These are phyloP conservation scores for Cercospora nicotianae DNA, from an alignment of 2,329 filamentous ascomycete genomes.

Conservation along the genomic window DNA sequence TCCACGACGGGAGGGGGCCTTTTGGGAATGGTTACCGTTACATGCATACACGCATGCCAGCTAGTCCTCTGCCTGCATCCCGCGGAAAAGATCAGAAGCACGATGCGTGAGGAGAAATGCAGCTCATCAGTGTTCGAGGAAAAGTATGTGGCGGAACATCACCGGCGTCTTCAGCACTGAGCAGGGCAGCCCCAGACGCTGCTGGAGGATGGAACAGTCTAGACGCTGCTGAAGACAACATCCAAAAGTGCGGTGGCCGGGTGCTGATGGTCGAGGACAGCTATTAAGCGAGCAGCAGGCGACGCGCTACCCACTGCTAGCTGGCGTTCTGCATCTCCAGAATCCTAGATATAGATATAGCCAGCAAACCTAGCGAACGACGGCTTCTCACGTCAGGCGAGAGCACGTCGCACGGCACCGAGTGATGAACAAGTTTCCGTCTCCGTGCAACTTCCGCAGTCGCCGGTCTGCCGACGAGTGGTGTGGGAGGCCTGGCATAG, in stretches of 20 bases:
- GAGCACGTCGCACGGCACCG: not conserved
- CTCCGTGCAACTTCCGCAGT: not conserved
- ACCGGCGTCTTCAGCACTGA: not conserved
- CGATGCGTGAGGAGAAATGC: not conserved
- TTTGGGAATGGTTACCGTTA: conserved; percentile 6
- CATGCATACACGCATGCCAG: not conserved
- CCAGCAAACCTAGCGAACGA: conserved; percentile 6
- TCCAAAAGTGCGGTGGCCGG: not conserved
- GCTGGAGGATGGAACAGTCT: not conserved
- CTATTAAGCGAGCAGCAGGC: not conserved
- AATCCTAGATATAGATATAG: not conserved
- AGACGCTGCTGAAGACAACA: not conserved
- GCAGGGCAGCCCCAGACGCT: not conserved
- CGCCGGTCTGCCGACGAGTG: not conserved
- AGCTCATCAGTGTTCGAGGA: not conserved
- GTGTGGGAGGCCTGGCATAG: not conserved
- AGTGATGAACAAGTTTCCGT: not conserved
- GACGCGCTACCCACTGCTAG: not conserved
- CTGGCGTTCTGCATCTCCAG: not conserved
- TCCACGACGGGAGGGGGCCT: not conserved
- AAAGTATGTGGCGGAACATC: not conserved
- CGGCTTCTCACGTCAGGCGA: conserved; percentile 3
- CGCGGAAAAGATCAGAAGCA: not conserved
- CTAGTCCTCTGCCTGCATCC: not conserved
- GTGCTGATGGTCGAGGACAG: not conserved